Percentiles rank a stretch among this genome's conserved stretches.
phyloP scores from a whole-genome alignment of 768 basidiomycete species.

The Lentinus tigrinus region DNA sequence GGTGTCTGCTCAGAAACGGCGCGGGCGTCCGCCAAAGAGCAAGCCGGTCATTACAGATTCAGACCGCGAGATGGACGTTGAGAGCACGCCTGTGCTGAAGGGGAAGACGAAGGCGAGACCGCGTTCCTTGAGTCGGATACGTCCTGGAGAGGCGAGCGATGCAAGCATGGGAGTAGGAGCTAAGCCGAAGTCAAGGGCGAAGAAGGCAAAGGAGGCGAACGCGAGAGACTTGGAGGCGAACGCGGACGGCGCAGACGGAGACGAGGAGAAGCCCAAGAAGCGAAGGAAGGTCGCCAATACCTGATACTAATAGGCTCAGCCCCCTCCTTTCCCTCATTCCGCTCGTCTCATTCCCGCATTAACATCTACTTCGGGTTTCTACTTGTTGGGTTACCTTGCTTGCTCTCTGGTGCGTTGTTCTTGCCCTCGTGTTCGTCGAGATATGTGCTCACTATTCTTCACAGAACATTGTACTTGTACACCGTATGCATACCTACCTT shows the following conservation, averaged over 20 bases:
- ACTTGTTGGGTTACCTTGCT: neutral
- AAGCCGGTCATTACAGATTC: constrained; percentile 21
- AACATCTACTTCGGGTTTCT: too few relatives aligned
- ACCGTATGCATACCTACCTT: neutral
- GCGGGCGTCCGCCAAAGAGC: constrained; percentile 23
- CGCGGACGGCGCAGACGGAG: constrained; percentile 11
- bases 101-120: constrained; percentile 10
- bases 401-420: neutral
- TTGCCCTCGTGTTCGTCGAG: neutral
- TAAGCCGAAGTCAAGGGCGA: constrained; percentile 12
- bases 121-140: constrained; percentile 22
- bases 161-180: constrained; percentile 1
- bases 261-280: constrained; percentile 28
- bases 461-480: neutral
- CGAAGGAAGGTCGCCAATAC: constrained; percentile 21
- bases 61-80: constrained; percentile 19
- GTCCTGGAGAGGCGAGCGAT: constrained; percentile 8
- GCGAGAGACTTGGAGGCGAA: constrained; percentile 15
- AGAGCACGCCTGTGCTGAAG: neutral
- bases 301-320: neutral
- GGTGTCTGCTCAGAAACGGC: constrained; percentile 8
- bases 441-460: neutral
- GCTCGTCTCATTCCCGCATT: neutral
- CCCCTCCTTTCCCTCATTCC: neutral
- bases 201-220: constrained; percentile 11